Conservation (phyloP, 805 yeast genomes). For the Debaryomyces prosopidis region DNA sequence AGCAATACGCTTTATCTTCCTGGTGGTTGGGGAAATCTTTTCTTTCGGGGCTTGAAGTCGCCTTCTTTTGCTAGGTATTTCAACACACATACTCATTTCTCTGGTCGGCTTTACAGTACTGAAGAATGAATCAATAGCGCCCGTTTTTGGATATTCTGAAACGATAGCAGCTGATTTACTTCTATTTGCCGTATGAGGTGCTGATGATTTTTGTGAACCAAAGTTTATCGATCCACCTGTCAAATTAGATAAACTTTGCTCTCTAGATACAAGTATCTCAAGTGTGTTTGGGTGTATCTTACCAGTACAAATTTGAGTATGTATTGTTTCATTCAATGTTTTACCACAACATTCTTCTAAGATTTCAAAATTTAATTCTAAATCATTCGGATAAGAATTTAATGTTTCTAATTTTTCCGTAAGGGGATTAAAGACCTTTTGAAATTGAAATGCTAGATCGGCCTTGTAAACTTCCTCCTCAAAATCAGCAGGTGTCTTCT, state of each 20-base stretch:
- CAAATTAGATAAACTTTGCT: conserved; percentile 28
- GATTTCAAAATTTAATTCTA: conserved; percentile 42
- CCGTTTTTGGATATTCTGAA: background rate
- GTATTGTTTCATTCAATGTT: conserved; percentile 46
- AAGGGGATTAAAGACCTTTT: conserved; percentile 79
- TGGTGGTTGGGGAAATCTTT: conserved; percentile 18
- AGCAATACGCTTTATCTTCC: conserved; percentile 9
- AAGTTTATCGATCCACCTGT: conserved; percentile 18
- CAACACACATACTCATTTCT: background rate
- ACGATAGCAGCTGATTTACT: background rate
- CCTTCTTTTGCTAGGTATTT: background rate
- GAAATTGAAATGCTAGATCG: conserved; percentile 75
- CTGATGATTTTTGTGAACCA: background rate
- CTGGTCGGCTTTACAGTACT: background rate
- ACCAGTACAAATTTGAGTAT: conserved; percentile 61
- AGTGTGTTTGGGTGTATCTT: conserved; percentile 65
- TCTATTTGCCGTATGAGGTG: background rate
- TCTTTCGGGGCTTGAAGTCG: conserved; percentile 1
- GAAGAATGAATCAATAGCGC: conserved; percentile 9
- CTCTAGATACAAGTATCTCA: conserved; percentile 47
- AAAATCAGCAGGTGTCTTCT: conserved; percentile 58
- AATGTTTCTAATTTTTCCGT: conserved; percentile 52
- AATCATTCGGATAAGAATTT: conserved; percentile 50
- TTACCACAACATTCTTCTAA: conserved; percentile 49
- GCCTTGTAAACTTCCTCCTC: conserved; percentile 65